phyloP scores from a whole-genome alignment of 129 eudicot species.

The Arctium lappa region DNA sequence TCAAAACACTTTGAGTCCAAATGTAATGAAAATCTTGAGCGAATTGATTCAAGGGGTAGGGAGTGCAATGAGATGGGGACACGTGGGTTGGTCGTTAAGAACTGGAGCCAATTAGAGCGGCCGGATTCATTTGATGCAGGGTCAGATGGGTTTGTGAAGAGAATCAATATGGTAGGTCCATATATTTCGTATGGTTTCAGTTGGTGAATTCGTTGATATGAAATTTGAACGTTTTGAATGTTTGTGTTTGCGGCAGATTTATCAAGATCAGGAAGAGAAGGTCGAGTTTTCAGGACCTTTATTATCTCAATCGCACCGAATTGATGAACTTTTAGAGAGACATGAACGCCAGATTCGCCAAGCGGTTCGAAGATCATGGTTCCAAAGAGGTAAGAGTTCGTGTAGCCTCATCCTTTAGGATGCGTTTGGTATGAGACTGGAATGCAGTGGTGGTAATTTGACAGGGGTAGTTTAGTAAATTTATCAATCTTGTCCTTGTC shows the following conservation, averaged over 20 bases:
- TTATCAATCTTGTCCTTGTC: not conserved
- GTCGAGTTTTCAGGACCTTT: slow-evolving; percentile 96
- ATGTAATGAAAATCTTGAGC: slow-evolving; percentile 46
- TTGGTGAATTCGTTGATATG: not conserved
- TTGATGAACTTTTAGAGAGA: slow-evolving; percentile 80
- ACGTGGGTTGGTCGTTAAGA: slow-evolving; percentile 31
- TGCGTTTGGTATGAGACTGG: not conserved
- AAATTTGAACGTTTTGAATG: not conserved
- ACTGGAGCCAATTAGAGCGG: slow-evolving; percentile 71
- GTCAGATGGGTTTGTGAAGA: slow-evolving; percentile 41
- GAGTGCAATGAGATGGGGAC: slow-evolving; percentile 35
- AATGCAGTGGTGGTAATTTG: not conserved
- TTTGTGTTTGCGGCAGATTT: slow-evolving; percentile 33
- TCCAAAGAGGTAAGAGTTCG: slow-evolving; percentile 65
- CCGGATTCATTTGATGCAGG: slow-evolving; percentile 83
- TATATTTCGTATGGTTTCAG: not conserved
- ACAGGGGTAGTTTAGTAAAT: not conserved
- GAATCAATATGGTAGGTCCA: slow-evolving; percentile 55
- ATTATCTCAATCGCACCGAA: slow-evolving; percentile 68
- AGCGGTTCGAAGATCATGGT: slow-evolving; percentile 95
- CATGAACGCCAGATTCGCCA: slow-evolving; percentile 96
- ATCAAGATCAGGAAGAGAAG: slow-evolving; percentile 75
- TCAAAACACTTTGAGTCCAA: slow-evolving; percentile 40
- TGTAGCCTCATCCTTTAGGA: not conserved
- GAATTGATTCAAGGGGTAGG: slow-evolving; percentile 30